Conservation (phyloP, 139 green algal species). For the Microglena sp. region DNA sequence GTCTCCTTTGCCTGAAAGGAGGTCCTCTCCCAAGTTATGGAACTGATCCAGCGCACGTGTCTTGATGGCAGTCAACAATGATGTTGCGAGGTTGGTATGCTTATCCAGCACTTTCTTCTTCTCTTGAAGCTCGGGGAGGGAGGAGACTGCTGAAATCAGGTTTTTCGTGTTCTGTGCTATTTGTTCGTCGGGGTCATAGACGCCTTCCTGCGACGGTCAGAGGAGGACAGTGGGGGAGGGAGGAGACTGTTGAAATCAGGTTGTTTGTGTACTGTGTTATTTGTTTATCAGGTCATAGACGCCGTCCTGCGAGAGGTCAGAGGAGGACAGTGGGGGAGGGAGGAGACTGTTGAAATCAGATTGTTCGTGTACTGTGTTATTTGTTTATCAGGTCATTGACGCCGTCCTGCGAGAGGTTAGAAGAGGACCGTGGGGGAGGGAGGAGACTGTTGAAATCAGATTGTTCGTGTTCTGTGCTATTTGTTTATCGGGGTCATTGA, state of each 20-base stretch:
- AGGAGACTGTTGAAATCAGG: too few relatives aligned
- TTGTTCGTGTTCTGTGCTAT: slow-evolving; percentile 53
- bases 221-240: not conserved
- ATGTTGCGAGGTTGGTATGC: slow-evolving; percentile 93
- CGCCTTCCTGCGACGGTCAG: slow-evolving; percentile 14
- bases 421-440: slow-evolving; percentile 72
- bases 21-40: slow-evolving; percentile 63
- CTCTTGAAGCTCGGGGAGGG: slow-evolving; percentile 58
- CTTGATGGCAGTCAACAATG: slow-evolving; percentile 85
- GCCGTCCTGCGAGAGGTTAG: too few relatives aligned
- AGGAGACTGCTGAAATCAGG: slow-evolving; percentile 74
- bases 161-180: slow-evolving; percentile 53
- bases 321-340: not conserved
- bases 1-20: slow-evolving; percentile 70
- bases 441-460: slow-evolving; percentile 74
- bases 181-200: slow-evolving; percentile 47
- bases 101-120: slow-evolving; percentile 80
- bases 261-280: not conserved
- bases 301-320: too few relatives aligned
- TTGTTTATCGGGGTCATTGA: slow-evolving; percentile 46
- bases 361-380: too few relatives aligned
- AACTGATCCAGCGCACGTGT: slow-evolving; percentile 70
- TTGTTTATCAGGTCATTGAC: too few relatives aligned
- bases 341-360: too few relatives aligned
- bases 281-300: not conserved